Evolutionary conservation across 208 protist species (phyloP).

Genomic region (Trypanosomatidae sp.): DNA sequence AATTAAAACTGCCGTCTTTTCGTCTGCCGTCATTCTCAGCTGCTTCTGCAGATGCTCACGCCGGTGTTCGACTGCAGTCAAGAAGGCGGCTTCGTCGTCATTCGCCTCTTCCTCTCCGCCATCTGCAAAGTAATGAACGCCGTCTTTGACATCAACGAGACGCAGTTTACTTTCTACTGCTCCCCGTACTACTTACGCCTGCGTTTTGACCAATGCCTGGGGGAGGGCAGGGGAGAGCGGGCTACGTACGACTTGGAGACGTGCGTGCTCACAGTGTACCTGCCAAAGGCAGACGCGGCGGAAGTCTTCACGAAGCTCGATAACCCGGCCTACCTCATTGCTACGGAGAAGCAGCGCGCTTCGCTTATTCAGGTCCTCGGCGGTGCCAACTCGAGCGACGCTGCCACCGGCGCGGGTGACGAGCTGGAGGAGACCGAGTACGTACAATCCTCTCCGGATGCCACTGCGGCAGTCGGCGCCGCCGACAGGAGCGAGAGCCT

Average conservation of each 20-base stretch:
- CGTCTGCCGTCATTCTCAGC: constrained; percentile 32
- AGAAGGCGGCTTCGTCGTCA: constrained; percentile 80
- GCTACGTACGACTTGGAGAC: constrained; percentile 82
- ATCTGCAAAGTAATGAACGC: constrained; percentile 81
- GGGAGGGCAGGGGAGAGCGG: constrained; percentile 69
- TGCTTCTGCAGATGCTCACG: constrained; percentile 38
- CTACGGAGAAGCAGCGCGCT: constrained; percentile 74
- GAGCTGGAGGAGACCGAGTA: constrained; percentile 73
- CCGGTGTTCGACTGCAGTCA: constrained; percentile 83
- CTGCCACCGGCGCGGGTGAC: constrained; percentile 12
- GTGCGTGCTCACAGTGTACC: constrained; percentile 69
- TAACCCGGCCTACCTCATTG: constrained; percentile 84
- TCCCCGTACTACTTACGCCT: constrained; percentile 90
- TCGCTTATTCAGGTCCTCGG: constrained; percentile 48
- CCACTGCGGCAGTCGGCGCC: not conserved
- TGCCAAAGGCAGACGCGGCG: constrained; percentile 76
- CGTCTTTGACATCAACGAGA: constrained; percentile 77
- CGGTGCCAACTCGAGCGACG: not conserved
- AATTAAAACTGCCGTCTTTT: not conserved
- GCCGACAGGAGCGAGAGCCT: not conserved
- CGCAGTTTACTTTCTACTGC: constrained; percentile 89
- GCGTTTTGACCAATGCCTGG: constrained; percentile 75
- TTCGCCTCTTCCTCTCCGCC: constrained; percentile 67
- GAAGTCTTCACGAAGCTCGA: constrained; percentile 83
- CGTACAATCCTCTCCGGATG: constrained; percentile 48